Base-by-base conservation (phyloP, 2,329 filamentous ascomycete genomes). In the Alternaria postmessia region DNA sequence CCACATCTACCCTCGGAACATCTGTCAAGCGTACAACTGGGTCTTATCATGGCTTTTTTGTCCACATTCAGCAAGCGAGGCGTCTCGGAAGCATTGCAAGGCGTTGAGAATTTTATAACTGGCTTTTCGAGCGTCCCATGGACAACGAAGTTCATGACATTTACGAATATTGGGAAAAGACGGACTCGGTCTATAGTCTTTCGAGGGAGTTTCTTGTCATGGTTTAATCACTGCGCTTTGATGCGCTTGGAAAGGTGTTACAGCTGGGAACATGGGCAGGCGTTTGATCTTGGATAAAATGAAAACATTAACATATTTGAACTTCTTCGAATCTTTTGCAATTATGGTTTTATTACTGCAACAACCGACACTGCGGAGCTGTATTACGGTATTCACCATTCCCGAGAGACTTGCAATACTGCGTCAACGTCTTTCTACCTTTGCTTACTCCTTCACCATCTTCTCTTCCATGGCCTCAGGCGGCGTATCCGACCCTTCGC, bases 1-100 rank as follows among this genome's bases (percentile, higher is more conserved):
- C 71, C 73, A 73, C 72, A 75, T 72, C 54, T 61, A 71, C 71
- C 69, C 70, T 72, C 63, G 69, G 67, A 72, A 63, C 65, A 63
- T 65, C 38, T 65, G 62, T 61, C 61, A 69, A 71, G 59, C 32
- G 46, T 46, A 64, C 58, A 67, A 64, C 70, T 67, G 61, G 63
- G 67, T 64, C 55, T 44, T 34, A 67, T 59, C 61, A 51, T 60
- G 44, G 46, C 49, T 54, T 53, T 51, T 47, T 64, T 68, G 59
- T 57, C 62, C 59, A 62, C 38, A 46, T 69, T 67, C 57, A 73
- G 65, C 68, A 65, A 67, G 72, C 68, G 64, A 64, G 71, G 72
- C 72, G 72, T 73, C 70, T 74, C 69, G 71, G 72, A 70, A 74
- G 70, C 69, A 67, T 66, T 71, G 61, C 65, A 66, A 34, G 66